Base-by-base conservation (phyloP, 2,329 filamentous ascomycete species). In the Tolypocladium tropicale region DNA sequence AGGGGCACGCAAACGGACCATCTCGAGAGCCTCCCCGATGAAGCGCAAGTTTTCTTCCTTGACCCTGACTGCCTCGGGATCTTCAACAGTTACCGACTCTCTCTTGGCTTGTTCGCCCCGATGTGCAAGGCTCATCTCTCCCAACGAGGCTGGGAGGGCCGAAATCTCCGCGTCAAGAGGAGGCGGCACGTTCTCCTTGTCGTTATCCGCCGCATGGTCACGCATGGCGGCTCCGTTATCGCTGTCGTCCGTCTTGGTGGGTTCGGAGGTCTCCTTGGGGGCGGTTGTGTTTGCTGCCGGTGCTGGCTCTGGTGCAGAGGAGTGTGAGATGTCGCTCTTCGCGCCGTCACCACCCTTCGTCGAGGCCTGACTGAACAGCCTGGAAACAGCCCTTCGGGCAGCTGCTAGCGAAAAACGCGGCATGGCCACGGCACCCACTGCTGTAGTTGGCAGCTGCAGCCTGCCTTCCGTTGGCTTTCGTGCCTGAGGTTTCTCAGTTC, bases 21-120 rank as follows among this genome's bases (percentile, higher is more conserved):
- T 95, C 62, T 85, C 80, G 62, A 96, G 80, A 59, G 92, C 92
- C 69, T 93, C 86, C 63, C 86, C 82, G 83, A 95, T 96, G 73
- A 91, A 96, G 48, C 68, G 70, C 62, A 71, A 63, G 56, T 74
- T 70, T 58, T 67, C 62, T 25, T 66, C 69, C 51, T 68, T 62
- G 57, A 71, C 69, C 21, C 65, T 67, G 34, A 66, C 56, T 18
- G 68, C 61, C 16, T 59, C 63, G 6, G 69, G 68, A 46, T 71
- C 66, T 32, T 64, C 55, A 6, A 50, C 49, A 25, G 36, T n/a
- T 2, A 18, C 36, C 30, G 25, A 11, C 16, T 30, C 39, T 1
- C 23, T 10, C 52, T 33, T 32, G 52, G 18, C 52, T 25, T 2
- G 25, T 12, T 4, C 37, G 23, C 4, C 28, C 9, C 32, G 51